Evolutionary conservation across 164 flowering plant species (phyloP).

Genomic region (Warburgia ugandensis): DNA sequence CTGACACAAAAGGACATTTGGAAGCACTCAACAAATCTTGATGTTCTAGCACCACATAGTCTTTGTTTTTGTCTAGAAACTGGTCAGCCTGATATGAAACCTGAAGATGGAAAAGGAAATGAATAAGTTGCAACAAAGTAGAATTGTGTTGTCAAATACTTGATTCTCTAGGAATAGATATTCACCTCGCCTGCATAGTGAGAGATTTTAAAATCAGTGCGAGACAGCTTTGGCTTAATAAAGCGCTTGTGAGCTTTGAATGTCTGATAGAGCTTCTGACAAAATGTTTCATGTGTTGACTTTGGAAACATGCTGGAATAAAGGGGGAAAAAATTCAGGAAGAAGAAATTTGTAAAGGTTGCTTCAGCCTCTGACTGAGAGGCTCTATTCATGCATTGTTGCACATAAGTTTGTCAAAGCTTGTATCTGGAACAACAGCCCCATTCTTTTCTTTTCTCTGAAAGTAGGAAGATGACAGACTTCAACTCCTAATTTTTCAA

Average conservation of each 20-base stretch:
- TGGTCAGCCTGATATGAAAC: slow-evolving; percentile 75
- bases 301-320: slow-evolving; percentile 86
- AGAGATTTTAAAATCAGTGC: slow-evolving; percentile 63
- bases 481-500: too few species aligned
- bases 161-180: slow-evolving; percentile 4
- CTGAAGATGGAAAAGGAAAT: slow-evolving; percentile 35
- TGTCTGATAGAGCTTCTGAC: slow-evolving; percentile 81
- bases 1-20: slow-evolving; percentile 63
- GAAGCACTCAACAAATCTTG: slow-evolving; percentile 76
- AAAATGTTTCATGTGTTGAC: slow-evolving; percentile 84
- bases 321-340: slow-evolving; percentile 3
- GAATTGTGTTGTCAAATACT: slow-evolving; percentile 5
- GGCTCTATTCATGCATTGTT: too few species aligned
- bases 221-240: slow-evolving; percentile 73
- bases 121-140: neutral
- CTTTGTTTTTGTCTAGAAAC: slow-evolving; percentile 92
- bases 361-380: too few species aligned
- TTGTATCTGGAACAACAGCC: too few species aligned
- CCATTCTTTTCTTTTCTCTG: too few species aligned
- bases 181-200: slow-evolving; percentile 96
- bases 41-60: slow-evolving; percentile 84
- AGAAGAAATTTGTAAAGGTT: neutral
- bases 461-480: too few species aligned
- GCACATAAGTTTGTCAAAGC: too few species aligned
- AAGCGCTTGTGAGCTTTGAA: slow-evolving; percentile 74